A percentile compares a stretch with the other conserved stretches of the same genome.
These are phyloP conservation scores for Solanum infundibuliforme DNA, from an alignment of 257 asterid species.

Conservation along the genomic window DNA sequence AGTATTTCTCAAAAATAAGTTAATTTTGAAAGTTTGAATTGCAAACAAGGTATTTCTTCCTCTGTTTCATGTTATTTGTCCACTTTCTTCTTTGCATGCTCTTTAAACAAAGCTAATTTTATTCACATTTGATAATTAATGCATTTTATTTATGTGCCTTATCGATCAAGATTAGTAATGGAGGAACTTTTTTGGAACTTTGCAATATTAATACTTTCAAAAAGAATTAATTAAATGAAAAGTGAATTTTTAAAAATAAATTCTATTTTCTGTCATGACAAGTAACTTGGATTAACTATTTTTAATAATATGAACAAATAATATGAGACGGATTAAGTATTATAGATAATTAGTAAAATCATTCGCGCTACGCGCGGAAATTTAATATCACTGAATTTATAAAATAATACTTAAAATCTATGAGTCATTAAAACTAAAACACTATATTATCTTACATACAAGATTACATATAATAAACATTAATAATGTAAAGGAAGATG, in stretches of 20 bases:
- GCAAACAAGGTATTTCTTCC: neutral
- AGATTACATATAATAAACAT: too few species aligned
- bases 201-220: neutral
- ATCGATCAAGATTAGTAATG: neutral
- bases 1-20: neutral
- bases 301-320: neutral
- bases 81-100: neutral
- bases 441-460: too few species aligned
- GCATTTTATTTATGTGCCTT: neutral
- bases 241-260: neutral
- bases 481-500: too few species aligned
- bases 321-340: neutral
- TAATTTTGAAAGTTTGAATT: neutral
- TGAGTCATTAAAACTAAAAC: too few species aligned
- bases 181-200: neutral
- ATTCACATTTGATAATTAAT: neutral
- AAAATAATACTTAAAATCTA: too few species aligned
- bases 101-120: too few species aligned
- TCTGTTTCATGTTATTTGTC: too few species aligned
- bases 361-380: too few species aligned
- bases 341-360: neutral
- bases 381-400: too few species aligned
- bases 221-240: too few species aligned
- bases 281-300: too few species aligned
- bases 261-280: neutral